These are phyloP conservation scores for Saccharomyces jurei DNA, from an alignment of 805 yeast species.

Conservation along the genomic window DNA sequence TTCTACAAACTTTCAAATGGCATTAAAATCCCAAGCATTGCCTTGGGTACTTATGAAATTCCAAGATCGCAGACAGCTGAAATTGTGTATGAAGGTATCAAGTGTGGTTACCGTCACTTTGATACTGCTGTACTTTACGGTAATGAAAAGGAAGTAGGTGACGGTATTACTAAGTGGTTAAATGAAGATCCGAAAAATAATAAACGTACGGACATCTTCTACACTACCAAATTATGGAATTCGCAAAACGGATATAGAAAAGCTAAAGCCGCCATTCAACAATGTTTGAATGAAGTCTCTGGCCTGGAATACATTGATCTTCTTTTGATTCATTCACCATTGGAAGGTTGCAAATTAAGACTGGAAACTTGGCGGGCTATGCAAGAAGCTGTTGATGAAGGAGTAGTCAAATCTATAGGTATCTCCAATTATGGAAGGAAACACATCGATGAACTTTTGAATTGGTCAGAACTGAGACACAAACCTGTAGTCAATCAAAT, in stretches of 20 bases:
- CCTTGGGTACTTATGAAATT: conserved; percentile 46
- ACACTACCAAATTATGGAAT: conserved; percentile 73
- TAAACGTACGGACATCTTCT: conserved; percentile 45
- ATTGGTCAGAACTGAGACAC: conserved; percentile 45
- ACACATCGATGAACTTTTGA: conserved; percentile 53
- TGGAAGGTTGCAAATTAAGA: conserved; percentile 39
- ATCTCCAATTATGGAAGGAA: conserved; percentile 64
- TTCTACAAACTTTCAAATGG: conserved; percentile 47
- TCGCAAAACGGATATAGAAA: conserved; percentile 49
- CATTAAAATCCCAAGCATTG: conserved; percentile 45
- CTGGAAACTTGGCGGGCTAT: conserved; percentile 62
- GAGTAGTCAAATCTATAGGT: conserved; percentile 59
- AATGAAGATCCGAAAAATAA: conserved; percentile 37
- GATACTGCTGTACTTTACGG: conserved; percentile 65
- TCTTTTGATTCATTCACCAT: conserved; percentile 59
- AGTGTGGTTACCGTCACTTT: conserved; percentile 63
- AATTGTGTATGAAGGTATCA: conserved; percentile 49
- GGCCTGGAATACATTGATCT: conserved; percentile 64
- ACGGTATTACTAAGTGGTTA: conserved; percentile 49
- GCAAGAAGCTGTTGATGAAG: conserved; percentile 60
- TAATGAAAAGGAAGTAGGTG: conserved; percentile 55
- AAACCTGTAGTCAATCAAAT: conserved; percentile 74
- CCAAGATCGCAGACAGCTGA: conserved; percentile 33
- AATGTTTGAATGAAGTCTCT: conserved; percentile 44
- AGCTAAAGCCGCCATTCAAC: conserved; percentile 51